Evolutionary conservation across 768 basidiomycete species (phyloP), one percentile per base, ranked within the genome.

Genomic region (Leucocoprinus birnbaumii): DNA sequence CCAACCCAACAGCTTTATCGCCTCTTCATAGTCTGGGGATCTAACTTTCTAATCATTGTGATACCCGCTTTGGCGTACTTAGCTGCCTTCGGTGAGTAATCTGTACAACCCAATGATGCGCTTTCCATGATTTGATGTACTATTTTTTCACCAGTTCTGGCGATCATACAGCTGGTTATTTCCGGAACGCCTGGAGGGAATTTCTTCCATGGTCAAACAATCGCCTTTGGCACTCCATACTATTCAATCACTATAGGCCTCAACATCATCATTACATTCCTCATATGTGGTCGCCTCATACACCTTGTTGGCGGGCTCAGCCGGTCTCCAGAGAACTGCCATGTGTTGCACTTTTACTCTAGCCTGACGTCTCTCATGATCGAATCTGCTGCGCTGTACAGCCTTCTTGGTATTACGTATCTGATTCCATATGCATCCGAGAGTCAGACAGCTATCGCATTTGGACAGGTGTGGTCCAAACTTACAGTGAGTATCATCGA

Each of bases 381-480:
- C 51, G 74, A 76, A 59, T 72, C 70, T 13, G 75, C 75, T 9
- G 68, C 72, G 3, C 69, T 71, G 5, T 76, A 73, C 63, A 72
- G 69, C 45, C 9, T 72, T 16, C 55, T 71, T 40, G 74, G 74
- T 1, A 65, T 75, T 49, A 66, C 70, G 58, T 74, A 72, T 59
- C 60, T 76, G 35, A 64, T 74, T 55, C 66, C 72, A 2, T 75
- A 73, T 58, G 73, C 72, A 0, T 53, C 66, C 10, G 65, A 65
- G 31, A 68, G 66, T 46, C 64, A 65, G 14, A 65, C 70, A 18
- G 65, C 68, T 2, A 68, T 70, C 37, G 66, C 69, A 8, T 71
- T 77, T 55, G 71, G 70, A 31, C 72, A 73, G 50, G 68, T 76
- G 25, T 77, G 73, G 70, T 68, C 71, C 3, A 75, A 74, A 59